These are phyloP conservation scores for Ophiocordyceps camponoti-floridani DNA, from an alignment of 2,329 filamentous ascomycete genomes.

Conservation along the genomic window DNA sequence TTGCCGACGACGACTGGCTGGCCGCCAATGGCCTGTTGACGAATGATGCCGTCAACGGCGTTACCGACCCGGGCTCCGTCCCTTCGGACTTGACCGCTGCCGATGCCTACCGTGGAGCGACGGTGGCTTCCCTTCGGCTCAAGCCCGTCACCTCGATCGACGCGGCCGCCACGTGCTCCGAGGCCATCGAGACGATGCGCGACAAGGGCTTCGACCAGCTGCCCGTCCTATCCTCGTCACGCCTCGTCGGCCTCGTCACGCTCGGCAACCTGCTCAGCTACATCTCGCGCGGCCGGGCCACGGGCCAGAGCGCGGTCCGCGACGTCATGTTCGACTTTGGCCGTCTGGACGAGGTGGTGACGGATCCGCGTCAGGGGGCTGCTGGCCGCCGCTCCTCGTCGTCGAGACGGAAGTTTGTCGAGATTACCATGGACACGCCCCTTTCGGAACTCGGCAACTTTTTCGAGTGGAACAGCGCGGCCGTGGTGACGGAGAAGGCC, in stretches of 20 bases:
- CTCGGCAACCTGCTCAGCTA: slow-evolving; percentile 87
- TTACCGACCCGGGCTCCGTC: slow-evolving; percentile 7
- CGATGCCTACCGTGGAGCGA: slow-evolving; percentile 62
- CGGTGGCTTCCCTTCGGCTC: slow-evolving; percentile 65
- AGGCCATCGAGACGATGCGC: slow-evolving; percentile 94
- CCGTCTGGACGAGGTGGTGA: slow-evolving; percentile 73
- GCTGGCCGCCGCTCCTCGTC: slow-evolving; percentile 8
- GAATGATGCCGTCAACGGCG: slow-evolving; percentile 25
- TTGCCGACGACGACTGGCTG: slow-evolving; percentile 97
- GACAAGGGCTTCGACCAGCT: slow-evolving; percentile 97
- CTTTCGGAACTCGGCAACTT: slow-evolving; percentile 74
- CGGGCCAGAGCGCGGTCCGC: slow-evolving; percentile 52
- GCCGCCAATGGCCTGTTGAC: slow-evolving; percentile 86
- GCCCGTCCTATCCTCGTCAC: slow-evolving; percentile 59
- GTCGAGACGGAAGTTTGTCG: slow-evolving; percentile 58
- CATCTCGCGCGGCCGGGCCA: slow-evolving; percentile 69
- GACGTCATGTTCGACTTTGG: slow-evolving; percentile 96
- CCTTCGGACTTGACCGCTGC: slow-evolving; percentile 13
- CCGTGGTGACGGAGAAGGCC: slow-evolving; percentile 70
- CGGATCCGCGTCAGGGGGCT: slow-evolving; percentile 56
- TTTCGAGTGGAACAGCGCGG: slow-evolving; percentile 95
- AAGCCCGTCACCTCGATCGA: slow-evolving; percentile 85
- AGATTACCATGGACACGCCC: slow-evolving; percentile 84
- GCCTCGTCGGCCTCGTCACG: slow-evolving; percentile 81
- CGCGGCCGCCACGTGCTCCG: slow-evolving; percentile 52